Conservation (phyloP, 148 eudicot species). For the Heliamphora exappendiculata region DNA sequence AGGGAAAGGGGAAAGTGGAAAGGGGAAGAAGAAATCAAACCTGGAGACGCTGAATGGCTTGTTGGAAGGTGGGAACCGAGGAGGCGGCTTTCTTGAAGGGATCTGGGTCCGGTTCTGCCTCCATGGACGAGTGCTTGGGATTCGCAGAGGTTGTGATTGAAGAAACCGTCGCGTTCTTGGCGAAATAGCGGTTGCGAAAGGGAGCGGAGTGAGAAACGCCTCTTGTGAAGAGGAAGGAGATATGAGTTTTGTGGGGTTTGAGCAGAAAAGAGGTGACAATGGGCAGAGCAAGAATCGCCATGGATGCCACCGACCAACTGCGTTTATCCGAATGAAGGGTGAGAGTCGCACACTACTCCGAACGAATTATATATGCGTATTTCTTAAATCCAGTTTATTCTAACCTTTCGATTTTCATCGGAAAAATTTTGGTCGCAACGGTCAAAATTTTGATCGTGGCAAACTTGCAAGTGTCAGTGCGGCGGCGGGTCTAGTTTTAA, state of each 20-base stretch:
- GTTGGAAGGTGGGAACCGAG: conserved; percentile 68
- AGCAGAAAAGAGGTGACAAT: conserved; percentile 57
- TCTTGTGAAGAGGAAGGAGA: conserved; percentile 30
- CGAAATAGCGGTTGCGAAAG: conserved; percentile 27
- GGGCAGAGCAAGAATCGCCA: conserved; percentile 74
- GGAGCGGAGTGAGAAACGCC: conserved; percentile 1
- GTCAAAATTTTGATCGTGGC: no score
- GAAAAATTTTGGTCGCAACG: no score
- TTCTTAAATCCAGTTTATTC: no score
- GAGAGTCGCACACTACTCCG: no score
- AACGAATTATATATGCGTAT: no score
- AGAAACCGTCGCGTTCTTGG: conserved; percentile 12
- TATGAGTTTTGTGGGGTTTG: conserved; percentile 54
- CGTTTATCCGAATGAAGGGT: background rate
- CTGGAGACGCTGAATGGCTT: conserved; percentile 97
- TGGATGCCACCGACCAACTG: conserved; percentile 14
- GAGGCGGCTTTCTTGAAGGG: conserved; percentile 16
- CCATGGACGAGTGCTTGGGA: conserved; percentile 13
- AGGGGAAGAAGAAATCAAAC: conserved; percentile 22
- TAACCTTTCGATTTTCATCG: no score
- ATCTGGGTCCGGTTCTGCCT: conserved; percentile 21
- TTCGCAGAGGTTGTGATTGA: conserved; percentile 20
- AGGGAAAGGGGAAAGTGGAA: no score
- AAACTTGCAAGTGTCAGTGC: no score
- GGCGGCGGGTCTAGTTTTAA: no score